Base-by-base conservation (phyloP, 2,329 filamentous ascomycete species). In the Nannizziopsis barbatae region DNA sequence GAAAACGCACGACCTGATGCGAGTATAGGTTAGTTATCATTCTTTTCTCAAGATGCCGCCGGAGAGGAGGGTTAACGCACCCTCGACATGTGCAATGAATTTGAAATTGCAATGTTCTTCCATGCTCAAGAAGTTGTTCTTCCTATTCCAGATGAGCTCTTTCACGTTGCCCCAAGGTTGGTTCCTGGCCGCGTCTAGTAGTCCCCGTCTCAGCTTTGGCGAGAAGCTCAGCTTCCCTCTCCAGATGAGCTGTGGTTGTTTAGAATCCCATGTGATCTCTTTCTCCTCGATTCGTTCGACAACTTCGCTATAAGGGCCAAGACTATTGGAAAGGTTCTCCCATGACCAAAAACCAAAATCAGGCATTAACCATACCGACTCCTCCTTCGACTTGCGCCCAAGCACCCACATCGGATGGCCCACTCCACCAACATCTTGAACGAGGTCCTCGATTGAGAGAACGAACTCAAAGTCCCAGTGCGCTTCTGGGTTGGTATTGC, bases 341-440 rank as follows among this genome's bases (percentile, higher is more conserved):
- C 70, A 74, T 3, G 66, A 65, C 69, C 71, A 75, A 58, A 69
- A 74, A 41, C 71, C 72, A 57, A 75, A 75, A 53, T 75, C 72
- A 0, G 73, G 72, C 54, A 75, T 74, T 12, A 75, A 58, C 72
- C 72, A 75, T 33, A 67, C 63, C 1, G 68, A 62, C 38, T 66
- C 59, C 45, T 71, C 67, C 10, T 62, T 62, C 0, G 63, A 55
- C 17, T 56, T 62, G n/a, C 60, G 60, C 1, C 67, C 63, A 51
- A 70, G 70, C 9, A 65, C 65, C 71, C 71, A 71, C 3, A 73
- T 49, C 12, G 70, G 62, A 35, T 62, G 54, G 10, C 60, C 58
- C 0, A 55, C 39, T 30, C 59, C 62, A 4, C 61, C 61, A 6
- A 66, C 62, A 53, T 74, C 71, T 33, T 72, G 65, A 1, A 70